Conservation (phyloP, 192 early-diverging fungal genomes). For the Lunasporangiospora selenospora region DNA sequence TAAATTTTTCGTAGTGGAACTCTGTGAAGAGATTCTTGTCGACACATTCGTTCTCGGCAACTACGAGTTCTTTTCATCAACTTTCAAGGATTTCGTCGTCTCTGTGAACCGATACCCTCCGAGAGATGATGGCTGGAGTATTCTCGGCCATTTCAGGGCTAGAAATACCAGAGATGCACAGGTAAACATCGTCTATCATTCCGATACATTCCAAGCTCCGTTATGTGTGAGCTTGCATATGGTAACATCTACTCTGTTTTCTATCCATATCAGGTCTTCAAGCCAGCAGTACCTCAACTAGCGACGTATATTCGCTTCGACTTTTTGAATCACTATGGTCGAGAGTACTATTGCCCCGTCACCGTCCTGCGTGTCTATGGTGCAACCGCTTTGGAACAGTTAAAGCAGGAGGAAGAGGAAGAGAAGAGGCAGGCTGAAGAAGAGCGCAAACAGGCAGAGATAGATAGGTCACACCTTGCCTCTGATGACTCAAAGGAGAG, state of each 20-base stretch:
- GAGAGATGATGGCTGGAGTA: conserved; percentile 74
- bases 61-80: conserved; percentile 96
- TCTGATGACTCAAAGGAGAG: conserved; percentile 30
- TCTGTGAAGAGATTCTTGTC: conserved; percentile 94
- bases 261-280: conserved; percentile 71
- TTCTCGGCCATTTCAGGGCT: conserved; percentile 85
- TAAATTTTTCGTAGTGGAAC: conserved; percentile 91
- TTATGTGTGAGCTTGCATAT: conserved; percentile 2
- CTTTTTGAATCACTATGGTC: conserved; percentile 88
- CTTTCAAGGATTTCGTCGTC: conserved; percentile 87
- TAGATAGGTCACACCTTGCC: conserved; percentile 42
- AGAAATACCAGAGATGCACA: conserved; percentile 88
- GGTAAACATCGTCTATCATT: conserved; percentile 70
- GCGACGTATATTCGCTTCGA: conserved; percentile 88
- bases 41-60: conserved; percentile 92
- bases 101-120: conserved; percentile 84
- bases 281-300: conserved; percentile 73
- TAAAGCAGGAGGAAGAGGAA: conserved; percentile 64
- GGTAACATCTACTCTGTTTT: not conserved
- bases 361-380: conserved; percentile 89
- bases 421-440: conserved; percentile 35
- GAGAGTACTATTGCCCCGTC: conserved; percentile 94
- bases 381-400: conserved; percentile 91
- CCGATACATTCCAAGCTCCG: not conserved
- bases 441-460: conserved; percentile 27